Evolutionary conservation across 2,329 filamentous ascomycete species (phyloP).

Genomic region (Ceratocystis ficicola): DNA sequence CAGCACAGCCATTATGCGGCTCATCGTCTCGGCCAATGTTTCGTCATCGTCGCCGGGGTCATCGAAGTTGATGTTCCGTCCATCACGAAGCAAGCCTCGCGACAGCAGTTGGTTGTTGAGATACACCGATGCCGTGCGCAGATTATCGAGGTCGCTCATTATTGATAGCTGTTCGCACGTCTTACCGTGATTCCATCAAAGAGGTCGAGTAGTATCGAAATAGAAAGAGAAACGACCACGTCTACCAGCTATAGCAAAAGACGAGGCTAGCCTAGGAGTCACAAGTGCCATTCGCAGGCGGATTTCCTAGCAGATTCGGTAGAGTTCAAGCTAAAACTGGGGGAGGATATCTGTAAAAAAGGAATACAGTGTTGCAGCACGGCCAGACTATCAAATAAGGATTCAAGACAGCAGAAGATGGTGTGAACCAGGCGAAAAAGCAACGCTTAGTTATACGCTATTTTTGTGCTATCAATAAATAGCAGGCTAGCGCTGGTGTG

Average conservation of each 20-base stretch:
- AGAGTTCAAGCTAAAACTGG: background rate
- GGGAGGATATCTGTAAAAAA: background rate
- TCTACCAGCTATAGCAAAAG: background rate
- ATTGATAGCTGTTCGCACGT: background rate
- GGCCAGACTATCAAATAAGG: background rate
- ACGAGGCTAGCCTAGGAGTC: background rate
- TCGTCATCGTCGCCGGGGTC: conserved; percentile 52
- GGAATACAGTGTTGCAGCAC: background rate
- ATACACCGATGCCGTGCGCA: conserved; percentile 56
- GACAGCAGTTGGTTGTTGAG: conserved; percentile 62
- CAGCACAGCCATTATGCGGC: conserved; percentile 77
- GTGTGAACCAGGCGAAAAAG: background rate
- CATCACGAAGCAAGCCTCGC: conserved; percentile 52
- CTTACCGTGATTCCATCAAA: background rate
- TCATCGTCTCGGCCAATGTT: conserved; percentile 52
- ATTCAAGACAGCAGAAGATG: background rate
- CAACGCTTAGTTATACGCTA: background rate
- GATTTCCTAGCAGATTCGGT: background rate
- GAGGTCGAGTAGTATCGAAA: background rate
- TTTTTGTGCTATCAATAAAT: conserved; percentile 14
- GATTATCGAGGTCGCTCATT: conserved; percentile 49
- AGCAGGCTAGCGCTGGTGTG: background rate
- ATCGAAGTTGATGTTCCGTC: conserved; percentile 71
- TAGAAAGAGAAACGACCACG: background rate
- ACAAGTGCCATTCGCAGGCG: background rate